Evolutionary conservation across 371 early-diverging fungal species (phyloP).

Genomic region (Mortierella sp.): DNA sequence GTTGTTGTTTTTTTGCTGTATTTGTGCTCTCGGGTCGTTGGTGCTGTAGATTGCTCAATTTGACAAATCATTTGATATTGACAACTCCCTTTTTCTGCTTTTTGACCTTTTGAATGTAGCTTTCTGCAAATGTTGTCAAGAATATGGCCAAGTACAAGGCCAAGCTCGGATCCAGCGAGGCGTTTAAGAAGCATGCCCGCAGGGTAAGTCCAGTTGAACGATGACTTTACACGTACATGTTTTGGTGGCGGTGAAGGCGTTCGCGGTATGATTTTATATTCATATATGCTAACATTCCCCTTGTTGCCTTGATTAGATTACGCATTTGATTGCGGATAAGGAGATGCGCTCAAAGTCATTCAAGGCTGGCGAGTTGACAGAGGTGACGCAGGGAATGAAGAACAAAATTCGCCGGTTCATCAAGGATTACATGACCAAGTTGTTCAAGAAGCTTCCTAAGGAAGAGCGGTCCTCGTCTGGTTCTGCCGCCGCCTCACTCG

Average conservation of each 20-base stretch:
- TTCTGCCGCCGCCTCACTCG: slow-evolving; percentile 29
- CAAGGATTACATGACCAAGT: slow-evolving; percentile 62
- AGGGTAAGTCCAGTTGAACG: slow-evolving; percentile 56
- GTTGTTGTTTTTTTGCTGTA: neutral
- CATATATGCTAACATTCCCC: neutral
- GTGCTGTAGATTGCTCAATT: neutral
- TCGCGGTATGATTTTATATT: neutral
- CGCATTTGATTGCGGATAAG: slow-evolving; percentile 73
- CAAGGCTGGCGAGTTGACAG: slow-evolving; percentile 62
- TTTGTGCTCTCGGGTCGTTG: neutral
- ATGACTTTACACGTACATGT: neutral
- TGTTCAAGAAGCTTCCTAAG: slow-evolving; percentile 58
- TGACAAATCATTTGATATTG: neutral
- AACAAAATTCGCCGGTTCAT: slow-evolving; percentile 72
- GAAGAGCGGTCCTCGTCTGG: slow-evolving; percentile 34
- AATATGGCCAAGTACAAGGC: slow-evolving; percentile 73
- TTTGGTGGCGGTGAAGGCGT: too few relatives aligned
- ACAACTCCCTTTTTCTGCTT: neutral
- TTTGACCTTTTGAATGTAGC: slow-evolving; percentile 39
- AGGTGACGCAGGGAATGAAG: slow-evolving; percentile 65
- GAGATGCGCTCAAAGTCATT: slow-evolving; percentile 64
- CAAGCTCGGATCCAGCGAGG: slow-evolving; percentile 65
- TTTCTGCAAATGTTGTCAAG: slow-evolving; percentile 73
- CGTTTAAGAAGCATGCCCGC: slow-evolving; percentile 80
- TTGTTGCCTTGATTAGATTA: slow-evolving; percentile 54